These are phyloP conservation scores for Trypanosoma caninum DNA, from an alignment of 208 protist genomes.

Conservation along the genomic window DNA sequence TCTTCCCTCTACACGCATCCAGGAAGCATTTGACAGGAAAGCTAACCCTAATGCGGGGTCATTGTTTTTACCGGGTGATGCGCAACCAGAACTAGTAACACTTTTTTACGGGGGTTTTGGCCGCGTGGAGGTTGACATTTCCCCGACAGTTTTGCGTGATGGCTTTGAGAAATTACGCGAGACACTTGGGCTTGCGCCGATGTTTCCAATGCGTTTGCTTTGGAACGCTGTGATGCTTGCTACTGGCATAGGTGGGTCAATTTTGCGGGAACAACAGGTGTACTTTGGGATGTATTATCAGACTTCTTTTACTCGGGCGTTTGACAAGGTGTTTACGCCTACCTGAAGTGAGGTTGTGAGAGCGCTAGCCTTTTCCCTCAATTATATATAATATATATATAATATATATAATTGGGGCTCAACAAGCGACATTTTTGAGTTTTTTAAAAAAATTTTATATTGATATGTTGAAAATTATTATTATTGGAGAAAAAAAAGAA, in stretches of 20 bases:
- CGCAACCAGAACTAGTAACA: background rate
- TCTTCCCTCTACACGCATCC: constrained; percentile 42
- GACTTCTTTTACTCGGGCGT: constrained; percentile 21
- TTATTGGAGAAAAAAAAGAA: too few relatives aligned
- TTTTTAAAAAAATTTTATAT: too few relatives aligned
- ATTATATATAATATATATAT: too few relatives aligned
- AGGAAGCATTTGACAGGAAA: constrained; percentile 27
- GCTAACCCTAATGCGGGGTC: background rate
- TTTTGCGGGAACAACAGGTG: constrained; percentile 15
- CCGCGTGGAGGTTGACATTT: constrained; percentile 70
- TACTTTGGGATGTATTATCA: constrained; percentile 21
- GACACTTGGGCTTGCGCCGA: constrained; percentile 37
- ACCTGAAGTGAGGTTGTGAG: background rate
- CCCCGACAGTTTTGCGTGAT: constrained; percentile 42
- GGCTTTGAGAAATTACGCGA: constrained; percentile 34
- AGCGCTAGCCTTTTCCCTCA: background rate
- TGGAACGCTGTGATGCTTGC: constrained; percentile 76
- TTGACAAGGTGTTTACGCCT: constrained; percentile 10
- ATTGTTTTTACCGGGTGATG: background rate
- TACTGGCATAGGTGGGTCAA: constrained; percentile 35
- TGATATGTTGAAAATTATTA: too few relatives aligned
- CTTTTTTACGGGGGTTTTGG: constrained; percentile 70
- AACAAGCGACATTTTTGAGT: too few relatives aligned
- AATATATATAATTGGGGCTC: too few relatives aligned
- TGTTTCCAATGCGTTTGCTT: constrained; percentile 57